Evolutionary conservation across 352 stramenopile species (phyloP), one percentile per base, ranked within the genome.

Genomic region (Saprolegnia diclina): DNA sequence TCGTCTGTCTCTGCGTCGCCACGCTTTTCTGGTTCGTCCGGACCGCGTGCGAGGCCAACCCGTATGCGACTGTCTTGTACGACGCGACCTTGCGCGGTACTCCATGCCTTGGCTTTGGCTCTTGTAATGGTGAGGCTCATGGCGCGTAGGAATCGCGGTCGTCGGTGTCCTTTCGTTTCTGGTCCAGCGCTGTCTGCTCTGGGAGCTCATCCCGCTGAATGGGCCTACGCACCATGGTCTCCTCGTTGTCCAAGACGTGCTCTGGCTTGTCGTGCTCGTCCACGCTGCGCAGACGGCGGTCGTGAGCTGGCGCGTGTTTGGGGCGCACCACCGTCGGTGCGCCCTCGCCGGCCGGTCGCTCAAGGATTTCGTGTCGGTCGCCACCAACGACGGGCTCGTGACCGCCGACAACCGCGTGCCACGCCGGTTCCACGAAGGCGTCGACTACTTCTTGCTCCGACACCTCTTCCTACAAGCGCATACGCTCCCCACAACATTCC

Each of bases 231-330:
- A 40, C 52, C 13, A 59, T 3, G 52, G 52, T 9, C n/a, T 59
- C 13, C 24, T 42, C 35, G 11, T 59, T 11, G 24, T 59, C 16
- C 24, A 59, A 59, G 52, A 59, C 19, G 24, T 59, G 13, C 11
- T 59, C 13, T 59, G 52, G 52, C 35, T 59, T 9, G 24, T 59
- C 35, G 52, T 59, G n/a, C 52, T 59, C 24, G 16, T 40, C 35
- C 11, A 59, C 35, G n/a, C n/a, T 3, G 35, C 19, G 35, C 52
- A 59, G 19, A 40, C 52, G 3, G 24, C 19, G 4, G 24, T 59
- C 24, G 52, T 40, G 13, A 19, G 24, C 35, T 16, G 24, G 11
- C n/a, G 52, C 16, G 11, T 59, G 1, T 59, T 59, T 24, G 52
- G 4, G 16, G 19, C 11, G 13, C 52, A 59, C 52, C 52, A 24